Evolutionary conservation across 352 stramenopile genomes (phyloP).

Genomic region (Blastocystis sp.): DNA sequence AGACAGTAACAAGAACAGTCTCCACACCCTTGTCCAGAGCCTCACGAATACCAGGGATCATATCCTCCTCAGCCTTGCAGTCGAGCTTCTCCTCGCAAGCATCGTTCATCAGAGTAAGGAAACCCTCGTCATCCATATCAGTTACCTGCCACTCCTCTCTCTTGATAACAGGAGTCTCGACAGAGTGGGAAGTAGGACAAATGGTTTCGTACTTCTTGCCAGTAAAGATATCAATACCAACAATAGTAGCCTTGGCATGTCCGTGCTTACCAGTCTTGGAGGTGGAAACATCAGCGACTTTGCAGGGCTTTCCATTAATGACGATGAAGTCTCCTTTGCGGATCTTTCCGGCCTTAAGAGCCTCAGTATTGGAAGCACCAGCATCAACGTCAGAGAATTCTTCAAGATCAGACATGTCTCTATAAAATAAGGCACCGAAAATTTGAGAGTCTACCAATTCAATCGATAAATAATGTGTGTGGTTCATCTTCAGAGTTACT

Average conservation of each 20-base stretch:
- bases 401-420: slow-evolving; percentile 64
- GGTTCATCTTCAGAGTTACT: not conserved
- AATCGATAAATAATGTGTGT: slow-evolving; percentile 39
- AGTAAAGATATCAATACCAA: slow-evolving; percentile 97
- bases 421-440: not conserved
- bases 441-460: not conserved
- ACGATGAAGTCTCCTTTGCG: slow-evolving; percentile 98
- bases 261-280: slow-evolving; percentile 99
- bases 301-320: slow-evolving; percentile 99
- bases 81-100: slow-evolving; percentile 92
- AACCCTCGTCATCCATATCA: slow-evolving; percentile 95
- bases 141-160: slow-evolving; percentile 94
- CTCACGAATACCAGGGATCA: slow-evolving; percentile 91
- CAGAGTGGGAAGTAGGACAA: slow-evolving; percentile 96
- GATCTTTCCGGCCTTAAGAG: slow-evolving; percentile 96
- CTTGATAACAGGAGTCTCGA: slow-evolving; percentile 92
- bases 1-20: slow-evolving; percentile 89
- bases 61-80: slow-evolving; percentile 89
- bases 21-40: slow-evolving; percentile 89
- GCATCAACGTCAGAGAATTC: slow-evolving; percentile 79
- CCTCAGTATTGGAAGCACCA: slow-evolving; percentile 93
- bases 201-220: slow-evolving; percentile 99
- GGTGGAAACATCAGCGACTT: slow-evolving; percentile 91
- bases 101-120: slow-evolving; percentile 96
- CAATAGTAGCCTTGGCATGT: slow-evolving; percentile 99